Conservation (phyloP, 179 eudicot species). For the Silene noctiflora region DNA sequence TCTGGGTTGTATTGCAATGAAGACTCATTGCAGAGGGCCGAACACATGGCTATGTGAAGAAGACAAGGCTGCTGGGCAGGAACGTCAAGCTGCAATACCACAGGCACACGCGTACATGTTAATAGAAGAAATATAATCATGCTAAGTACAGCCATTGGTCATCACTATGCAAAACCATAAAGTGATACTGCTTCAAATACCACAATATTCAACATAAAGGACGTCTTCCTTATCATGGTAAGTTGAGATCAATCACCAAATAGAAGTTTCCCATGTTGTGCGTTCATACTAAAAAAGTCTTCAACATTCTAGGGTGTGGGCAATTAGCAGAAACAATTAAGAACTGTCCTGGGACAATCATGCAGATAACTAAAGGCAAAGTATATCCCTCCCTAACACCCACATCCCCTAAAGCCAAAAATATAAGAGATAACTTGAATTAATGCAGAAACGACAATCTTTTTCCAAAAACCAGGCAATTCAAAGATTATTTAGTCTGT, state of each 20-base stretch:
- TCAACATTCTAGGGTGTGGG: background rate
- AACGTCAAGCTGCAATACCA: conserved; percentile 61
- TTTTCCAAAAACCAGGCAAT: background rate
- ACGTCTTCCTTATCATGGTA: background rate
- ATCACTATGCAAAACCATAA: background rate
- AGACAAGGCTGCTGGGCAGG: conserved; percentile 97
- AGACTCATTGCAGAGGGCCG: conserved; percentile 98
- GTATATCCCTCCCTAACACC: background rate
- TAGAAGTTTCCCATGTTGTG: background rate
- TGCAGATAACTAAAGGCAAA: background rate
- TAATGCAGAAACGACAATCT: conserved; percentile 4
- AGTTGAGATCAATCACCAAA: background rate
- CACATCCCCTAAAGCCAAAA: background rate
- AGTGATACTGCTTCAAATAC: background rate
- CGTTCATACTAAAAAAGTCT: background rate
- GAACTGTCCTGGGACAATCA: background rate
- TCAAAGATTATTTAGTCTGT: background rate
- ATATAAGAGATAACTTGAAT: background rate
- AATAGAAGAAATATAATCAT: conserved; percentile 1
- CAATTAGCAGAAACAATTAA: background rate
- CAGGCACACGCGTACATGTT: conserved; percentile 15
- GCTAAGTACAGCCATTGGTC: background rate
- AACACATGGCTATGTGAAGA: conserved; percentile 97
- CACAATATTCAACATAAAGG: background rate
- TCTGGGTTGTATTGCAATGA: conserved; percentile 88